A percentile compares a stretch with the other conserved stretches of the same genome.
Conservation (phyloP, 352 stramenopile genomes). For the Hyaloperonospora arabidopsidis region DNA sequence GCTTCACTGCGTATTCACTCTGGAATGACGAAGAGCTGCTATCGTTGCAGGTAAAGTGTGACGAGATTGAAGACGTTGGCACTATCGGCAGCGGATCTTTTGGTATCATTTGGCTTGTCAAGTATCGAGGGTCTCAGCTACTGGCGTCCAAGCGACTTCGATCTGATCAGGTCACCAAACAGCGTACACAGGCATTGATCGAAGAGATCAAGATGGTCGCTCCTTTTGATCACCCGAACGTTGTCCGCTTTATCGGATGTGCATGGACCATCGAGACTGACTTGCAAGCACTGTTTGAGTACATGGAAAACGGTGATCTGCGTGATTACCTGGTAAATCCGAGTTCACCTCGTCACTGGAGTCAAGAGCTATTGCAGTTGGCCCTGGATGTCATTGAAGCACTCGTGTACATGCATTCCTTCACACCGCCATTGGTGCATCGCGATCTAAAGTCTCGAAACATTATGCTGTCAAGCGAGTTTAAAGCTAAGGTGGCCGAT, state of each 20-base stretch:
- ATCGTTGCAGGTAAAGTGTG: conserved; percentile 35
- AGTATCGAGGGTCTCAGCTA: conserved; percentile 31
- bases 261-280: conserved; percentile 53
- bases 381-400: conserved; percentile 44
- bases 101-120: conserved; percentile 40
- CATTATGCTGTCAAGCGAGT: conserved; percentile 31
- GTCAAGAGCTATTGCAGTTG: conserved; percentile 41
- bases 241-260: conserved; percentile 57
- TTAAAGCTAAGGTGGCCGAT: conserved; percentile 53
- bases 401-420: conserved; percentile 54
- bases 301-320: conserved; percentile 54
- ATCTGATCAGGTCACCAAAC: conserved; percentile 33
- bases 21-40: conserved; percentile 54
- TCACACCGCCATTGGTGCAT: conserved; percentile 44
- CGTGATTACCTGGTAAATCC: conserved; percentile 32
- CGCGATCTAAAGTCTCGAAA: conserved; percentile 60
- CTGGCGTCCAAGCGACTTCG: conserved; percentile 48
- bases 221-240: conserved; percentile 47
- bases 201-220: conserved; percentile 66
- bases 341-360: conserved; percentile 25
- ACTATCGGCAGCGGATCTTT: conserved; percentile 42
- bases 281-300: conserved; percentile 59
- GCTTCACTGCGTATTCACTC: conserved; percentile 26
- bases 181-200: conserved; percentile 43
- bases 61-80: conserved; percentile 45